A percentile compares a stretch with the other conserved stretches of the same genome.
These are phyloP conservation scores for Cystobasidiopsis lactophilus DNA, from an alignment of 768 basidiomycete species.

Conservation along the genomic window DNA sequence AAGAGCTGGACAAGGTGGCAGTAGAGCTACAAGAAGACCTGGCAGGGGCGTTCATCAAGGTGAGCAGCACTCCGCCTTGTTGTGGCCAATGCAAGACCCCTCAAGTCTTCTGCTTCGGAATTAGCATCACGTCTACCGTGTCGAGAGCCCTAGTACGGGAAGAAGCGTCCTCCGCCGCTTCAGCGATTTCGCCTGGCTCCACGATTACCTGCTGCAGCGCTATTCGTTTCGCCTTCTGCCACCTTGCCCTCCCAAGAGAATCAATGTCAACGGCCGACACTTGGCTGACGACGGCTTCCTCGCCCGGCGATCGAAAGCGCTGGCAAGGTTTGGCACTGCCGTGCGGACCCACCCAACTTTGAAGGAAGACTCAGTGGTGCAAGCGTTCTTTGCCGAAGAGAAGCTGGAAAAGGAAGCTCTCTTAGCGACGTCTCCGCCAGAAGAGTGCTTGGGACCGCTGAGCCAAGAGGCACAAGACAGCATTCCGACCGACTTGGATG, in stretches of 20 bases:
- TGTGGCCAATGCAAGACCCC: background rate
- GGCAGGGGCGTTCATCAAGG: too few relatives aligned
- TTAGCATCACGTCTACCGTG: background rate
- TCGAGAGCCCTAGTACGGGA: too few relatives aligned
- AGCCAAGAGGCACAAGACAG: background rate
- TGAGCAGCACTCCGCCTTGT: too few relatives aligned
- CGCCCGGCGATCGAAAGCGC: constrained; percentile 67
- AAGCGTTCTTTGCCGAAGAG: constrained; percentile 22
- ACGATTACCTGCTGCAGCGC: constrained; percentile 60
- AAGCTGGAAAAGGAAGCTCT: constrained; percentile 27
- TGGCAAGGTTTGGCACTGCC: constrained; percentile 56
- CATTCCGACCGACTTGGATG: background rate
- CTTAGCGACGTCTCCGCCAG: background rate
- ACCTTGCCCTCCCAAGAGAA: constrained; percentile 68
- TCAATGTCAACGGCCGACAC: constrained; percentile 30
- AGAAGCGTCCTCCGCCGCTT: constrained; percentile 69
- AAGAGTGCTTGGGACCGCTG: background rate
- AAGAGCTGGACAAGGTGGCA: too few relatives aligned
- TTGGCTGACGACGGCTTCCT: constrained; percentile 54
- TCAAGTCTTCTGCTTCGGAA: background rate
- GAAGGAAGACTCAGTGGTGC: constrained; percentile 25
- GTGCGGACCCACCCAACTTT: constrained; percentile 82
- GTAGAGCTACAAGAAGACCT: too few relatives aligned
- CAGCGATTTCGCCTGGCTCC: constrained; percentile 75
- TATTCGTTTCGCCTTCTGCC: constrained; percentile 88